These are phyloP conservation scores for Leccinum uliginosum DNA, from an alignment of 768 basidiomycete species.

Conservation along the genomic window DNA sequence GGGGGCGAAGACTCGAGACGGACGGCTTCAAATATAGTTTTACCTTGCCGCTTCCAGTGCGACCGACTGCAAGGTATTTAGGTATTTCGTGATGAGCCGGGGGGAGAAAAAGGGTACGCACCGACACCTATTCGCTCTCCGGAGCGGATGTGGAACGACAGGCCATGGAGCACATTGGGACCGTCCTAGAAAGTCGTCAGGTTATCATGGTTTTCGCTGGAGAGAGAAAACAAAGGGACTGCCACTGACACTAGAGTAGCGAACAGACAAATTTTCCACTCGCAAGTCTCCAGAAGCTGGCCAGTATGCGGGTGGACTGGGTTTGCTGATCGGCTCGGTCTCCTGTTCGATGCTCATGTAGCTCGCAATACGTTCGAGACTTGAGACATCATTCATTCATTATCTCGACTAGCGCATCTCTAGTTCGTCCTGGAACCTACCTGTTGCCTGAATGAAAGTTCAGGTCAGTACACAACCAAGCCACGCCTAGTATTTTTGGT, in stretches of 20 bases:
- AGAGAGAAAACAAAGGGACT: not conserved
- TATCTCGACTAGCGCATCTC: too few species aligned
- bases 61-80: conserved; percentile 2
- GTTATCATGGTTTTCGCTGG: not conserved
- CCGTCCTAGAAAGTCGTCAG: not conserved
- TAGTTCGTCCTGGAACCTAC: not conserved
- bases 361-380: conserved; percentile 35
- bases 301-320: conserved; percentile 61
- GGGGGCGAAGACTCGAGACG: too few species aligned
- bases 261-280: conserved; percentile 51
- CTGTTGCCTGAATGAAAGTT: conserved; percentile 18
- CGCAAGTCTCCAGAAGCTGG: conserved; percentile 53
- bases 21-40: too few species aligned
- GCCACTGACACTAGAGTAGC: conserved; percentile 40
- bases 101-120: not conserved
- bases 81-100: not conserved
- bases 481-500: not conserved
- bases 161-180: not conserved
- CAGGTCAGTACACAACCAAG: conserved; percentile 4
- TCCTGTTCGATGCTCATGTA: conserved; percentile 50
- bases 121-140: conserved; percentile 10
- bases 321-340: conserved; percentile 43
- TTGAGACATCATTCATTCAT: conserved; percentile 9
- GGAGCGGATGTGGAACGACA: conserved; percentile 2
- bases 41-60: conserved; percentile 10